Evolutionary conservation across 176 grass and related monocot species (phyloP), one percentile per base, ranked within the genome.

Genomic region (Oryza punctata): DNA sequence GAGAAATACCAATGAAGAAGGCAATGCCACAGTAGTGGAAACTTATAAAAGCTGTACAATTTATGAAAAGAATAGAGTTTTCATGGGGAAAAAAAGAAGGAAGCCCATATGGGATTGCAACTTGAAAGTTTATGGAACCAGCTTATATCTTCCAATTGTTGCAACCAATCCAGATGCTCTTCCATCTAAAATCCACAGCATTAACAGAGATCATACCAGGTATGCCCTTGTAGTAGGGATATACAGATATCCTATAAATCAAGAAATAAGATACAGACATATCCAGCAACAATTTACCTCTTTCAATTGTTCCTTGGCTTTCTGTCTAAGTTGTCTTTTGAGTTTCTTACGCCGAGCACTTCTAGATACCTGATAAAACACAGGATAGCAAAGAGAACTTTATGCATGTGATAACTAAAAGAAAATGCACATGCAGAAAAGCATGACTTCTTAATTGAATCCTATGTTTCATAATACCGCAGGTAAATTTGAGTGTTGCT

Each of bases 271-370:
- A 81, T 76, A 70, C 26, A 78, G 69, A 72, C 4, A 69, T 28
- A 75, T 76, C 18, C 45, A 70, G 74, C 65, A 78, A 81, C 37
- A 65, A 54, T 64, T 63, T 86, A 98, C 93, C 93, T 95, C 83
- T 77, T 60, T 79, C 27, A 49, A 32, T 70, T 82, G 76, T 13
- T 80, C 61, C 47, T 87, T 91, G 23, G 67, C 43, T 88, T 67
- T 63, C 60, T 73, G 41, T 78, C 33, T 81, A 78, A 76, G 46
- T n/a, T 69, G 63, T 77, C 85, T 88, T 85, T 93, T 89, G 21
- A 82, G 33, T 61, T 90, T 86, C 80, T 82, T 98, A 71, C 96
- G 91, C 73, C 87, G 87, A 86, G 85, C 65, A 70, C 86, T 90
- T 91, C 91, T 90, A 77, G 89, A 87, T 43, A 69, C 5, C 94